A percentile compares a stretch with the other conserved stretches of the same genome.
These are phyloP conservation scores for Pseudohalonectria lignicola DNA, from an alignment of 2,329 filamentous ascomycete species.

Conservation along the genomic window DNA sequence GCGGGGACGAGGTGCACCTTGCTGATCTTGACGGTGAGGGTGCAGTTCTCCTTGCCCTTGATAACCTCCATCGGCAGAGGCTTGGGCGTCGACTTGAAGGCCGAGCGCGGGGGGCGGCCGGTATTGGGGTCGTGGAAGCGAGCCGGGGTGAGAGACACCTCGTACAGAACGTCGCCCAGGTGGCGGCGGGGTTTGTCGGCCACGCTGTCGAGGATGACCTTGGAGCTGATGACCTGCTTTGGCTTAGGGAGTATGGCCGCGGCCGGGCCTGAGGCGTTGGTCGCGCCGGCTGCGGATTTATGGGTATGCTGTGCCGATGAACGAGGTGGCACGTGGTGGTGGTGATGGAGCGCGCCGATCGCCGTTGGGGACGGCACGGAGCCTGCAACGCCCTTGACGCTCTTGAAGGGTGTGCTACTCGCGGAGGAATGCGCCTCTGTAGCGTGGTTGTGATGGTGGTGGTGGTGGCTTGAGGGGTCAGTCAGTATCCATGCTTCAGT, in stretches of 20 bases:
- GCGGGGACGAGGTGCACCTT: conserved; percentile 60
- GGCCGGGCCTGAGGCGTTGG: conserved; percentile 21
- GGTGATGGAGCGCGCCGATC: conserved; percentile 27
- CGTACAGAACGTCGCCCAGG: conserved; percentile 76
- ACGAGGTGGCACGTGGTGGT: conserved; percentile 34
- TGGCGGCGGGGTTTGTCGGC: conserved; percentile 63
- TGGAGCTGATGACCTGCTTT: conserved; percentile 55
- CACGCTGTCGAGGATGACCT: conserved; percentile 62
- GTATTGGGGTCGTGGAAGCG: conserved; percentile 41
- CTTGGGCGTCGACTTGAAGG: conserved; percentile 43
- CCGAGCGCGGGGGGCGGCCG: conserved; percentile 21
- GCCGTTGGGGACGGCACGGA: conserved; percentile 31
- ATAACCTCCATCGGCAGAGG: conserved; percentile 66
- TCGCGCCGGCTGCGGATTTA: conserved; percentile 14
- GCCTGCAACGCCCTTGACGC: conserved; percentile 32
- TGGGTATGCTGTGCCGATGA: conserved; percentile 11
- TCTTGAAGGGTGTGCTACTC: conserved; percentile 34
- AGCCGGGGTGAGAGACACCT: conserved; percentile 49
- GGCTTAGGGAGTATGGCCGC: conserved; percentile 44
- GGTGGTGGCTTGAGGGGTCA: conserved; percentile 19
- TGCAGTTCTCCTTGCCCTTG: conserved; percentile 74
- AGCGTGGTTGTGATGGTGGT: conserved; percentile 49
- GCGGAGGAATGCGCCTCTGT: conserved; percentile 30
- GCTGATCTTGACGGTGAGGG: conserved; percentile 78
- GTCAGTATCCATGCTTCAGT: background rate